A percentile compares a stretch with the other conserved stretches of the same genome.
Evolutionary conservation across 169 alveolate genomes (phyloP).

Genomic region (Plasmodium relictum): DNA sequence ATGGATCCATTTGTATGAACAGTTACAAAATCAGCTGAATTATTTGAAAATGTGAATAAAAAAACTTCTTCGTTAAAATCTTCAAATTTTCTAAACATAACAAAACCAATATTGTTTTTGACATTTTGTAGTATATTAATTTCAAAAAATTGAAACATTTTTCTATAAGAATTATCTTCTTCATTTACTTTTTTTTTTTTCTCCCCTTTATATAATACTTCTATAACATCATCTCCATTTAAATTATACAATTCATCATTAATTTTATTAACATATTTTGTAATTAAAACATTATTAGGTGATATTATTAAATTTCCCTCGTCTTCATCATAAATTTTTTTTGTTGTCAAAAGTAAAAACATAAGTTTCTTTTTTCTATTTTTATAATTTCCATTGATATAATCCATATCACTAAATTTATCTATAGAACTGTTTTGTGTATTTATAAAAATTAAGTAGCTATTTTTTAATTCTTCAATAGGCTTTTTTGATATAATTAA

Average conservation of each 20-base stretch:
- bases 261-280: conserved; percentile 34
- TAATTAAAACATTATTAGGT: conserved; percentile 27
- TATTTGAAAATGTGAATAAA: conserved; percentile 36
- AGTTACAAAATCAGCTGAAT: conserved; percentile 54
- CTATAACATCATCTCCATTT: conserved; percentile 62
- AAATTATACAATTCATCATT: conserved; percentile 18
- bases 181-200: conserved; percentile 48
- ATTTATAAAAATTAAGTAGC: conserved; percentile 60
- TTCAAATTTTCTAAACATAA: conserved; percentile 58
- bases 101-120: conserved; percentile 51
- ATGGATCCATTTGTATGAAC: conserved; percentile 59
- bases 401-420: neutral
- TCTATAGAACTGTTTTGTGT: conserved; percentile 20
- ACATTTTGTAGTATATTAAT: conserved; percentile 54
- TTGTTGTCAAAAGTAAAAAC: conserved; percentile 42
- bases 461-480: conserved; percentile 53
- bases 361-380: conserved; percentile 23
- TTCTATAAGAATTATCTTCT: conserved; percentile 36
- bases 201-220: conserved; percentile 54
- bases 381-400: neutral
- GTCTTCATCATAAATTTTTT: conserved; percentile 19
- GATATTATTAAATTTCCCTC: conserved; percentile 23
- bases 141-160: conserved; percentile 48
- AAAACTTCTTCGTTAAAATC: conserved; percentile 58
- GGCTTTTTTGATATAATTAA: conserved; percentile 52